Evolutionary conservation across 2,329 filamentous ascomycete genomes (phyloP), one percentile per base, ranked within the genome.

Genomic region (Venturiaceae sp.): DNA sequence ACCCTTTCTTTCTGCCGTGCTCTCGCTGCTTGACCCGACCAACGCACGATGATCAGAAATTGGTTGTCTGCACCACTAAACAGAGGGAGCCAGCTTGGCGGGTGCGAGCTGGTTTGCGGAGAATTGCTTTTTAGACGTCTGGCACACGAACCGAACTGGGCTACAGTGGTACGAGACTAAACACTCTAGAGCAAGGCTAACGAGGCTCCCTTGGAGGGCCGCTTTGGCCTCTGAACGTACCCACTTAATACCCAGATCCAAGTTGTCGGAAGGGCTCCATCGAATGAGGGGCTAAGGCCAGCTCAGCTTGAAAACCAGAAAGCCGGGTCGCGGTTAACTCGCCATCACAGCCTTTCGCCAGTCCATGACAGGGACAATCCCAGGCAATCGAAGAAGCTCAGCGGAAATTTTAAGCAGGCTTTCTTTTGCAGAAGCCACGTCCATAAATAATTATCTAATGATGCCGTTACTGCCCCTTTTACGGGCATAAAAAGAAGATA

Each of bases 61-160:
- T 13, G 19, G 30, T 9, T 13, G 28, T 23, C 23, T 36, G 19
- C n/a, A 34, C 32, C 30, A 23, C 8, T 23, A 36, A n/a, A 36
- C 5, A 28, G 26, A 33, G 32, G 9, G 52, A 53, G 16, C 52
- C 52, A 16, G 13, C 16, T 8, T 23, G 52, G 52, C 52, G 52
- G 52, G 52, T 50, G 30, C 44, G 26, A 30, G 44, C 23, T 50
- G 44, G 23, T 30, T 6, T 23, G 19, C 44, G 44, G 44, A 50
- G 44, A 50, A 50, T 50, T 50, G 44, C 44, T 50, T 50, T 50
- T 50, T n/a, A n/a, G 26, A 30, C n/a, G 44, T 50, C 44, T 50
- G 44, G 44, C 44, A 50, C 44, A n/a, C 44, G 23, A 30, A n/a
- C 44, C 44, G 26, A 30, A 30, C 26, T 50, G 26, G 44, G 23